Conservation (phyloP, 495 filamentous ascomycete species). For the Tetracladium setigerum region DNA sequence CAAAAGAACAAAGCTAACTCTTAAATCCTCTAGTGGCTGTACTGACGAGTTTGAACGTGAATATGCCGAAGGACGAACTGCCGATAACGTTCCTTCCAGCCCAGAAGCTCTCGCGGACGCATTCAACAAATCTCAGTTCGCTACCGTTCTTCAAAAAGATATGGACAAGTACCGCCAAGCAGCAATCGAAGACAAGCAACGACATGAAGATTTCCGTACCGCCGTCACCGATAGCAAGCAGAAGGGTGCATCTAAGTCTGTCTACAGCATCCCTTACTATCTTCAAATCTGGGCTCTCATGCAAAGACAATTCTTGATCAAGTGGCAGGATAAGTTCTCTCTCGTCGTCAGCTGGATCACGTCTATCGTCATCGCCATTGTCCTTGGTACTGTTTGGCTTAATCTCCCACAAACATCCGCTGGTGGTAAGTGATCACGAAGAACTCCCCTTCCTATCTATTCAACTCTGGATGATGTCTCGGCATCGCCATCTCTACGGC, state of each 20-base stretch:
- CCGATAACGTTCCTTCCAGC: conserved; percentile 55
- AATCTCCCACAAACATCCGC: conserved; percentile 55
- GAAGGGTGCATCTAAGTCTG: conserved; percentile 56
- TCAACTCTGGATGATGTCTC: conserved; percentile 59
- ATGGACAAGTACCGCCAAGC: conserved; percentile 58
- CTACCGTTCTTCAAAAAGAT: conserved; percentile 48
- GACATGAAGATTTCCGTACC: conserved; percentile 67
- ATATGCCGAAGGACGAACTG: conserved; percentile 55
- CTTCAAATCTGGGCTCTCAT: conserved; percentile 76
- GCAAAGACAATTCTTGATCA: conserved; percentile 75
- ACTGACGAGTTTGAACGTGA: conserved; percentile 79
- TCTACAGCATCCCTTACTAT: conserved; percentile 75
- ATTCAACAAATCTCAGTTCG: conserved; percentile 56
- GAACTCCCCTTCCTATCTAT: conserved; percentile 32
- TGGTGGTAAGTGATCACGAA: conserved; percentile 31
- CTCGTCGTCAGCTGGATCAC: conserved; percentile 71
- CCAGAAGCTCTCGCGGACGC: conserved; percentile 57
- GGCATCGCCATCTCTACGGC: conserved; percentile 32
- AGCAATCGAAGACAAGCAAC: conserved; percentile 52
- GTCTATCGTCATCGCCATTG: conserved; percentile 65
- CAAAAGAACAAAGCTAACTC: too few species aligned
- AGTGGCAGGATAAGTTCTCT: conserved; percentile 76
- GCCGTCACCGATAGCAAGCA: conserved; percentile 73
- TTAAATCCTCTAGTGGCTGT: conserved; percentile 42
- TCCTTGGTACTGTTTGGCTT: conserved; percentile 73